Conservation (phyloP, 176 grass and related monocot genomes). For the Zizania latifolia region DNA sequence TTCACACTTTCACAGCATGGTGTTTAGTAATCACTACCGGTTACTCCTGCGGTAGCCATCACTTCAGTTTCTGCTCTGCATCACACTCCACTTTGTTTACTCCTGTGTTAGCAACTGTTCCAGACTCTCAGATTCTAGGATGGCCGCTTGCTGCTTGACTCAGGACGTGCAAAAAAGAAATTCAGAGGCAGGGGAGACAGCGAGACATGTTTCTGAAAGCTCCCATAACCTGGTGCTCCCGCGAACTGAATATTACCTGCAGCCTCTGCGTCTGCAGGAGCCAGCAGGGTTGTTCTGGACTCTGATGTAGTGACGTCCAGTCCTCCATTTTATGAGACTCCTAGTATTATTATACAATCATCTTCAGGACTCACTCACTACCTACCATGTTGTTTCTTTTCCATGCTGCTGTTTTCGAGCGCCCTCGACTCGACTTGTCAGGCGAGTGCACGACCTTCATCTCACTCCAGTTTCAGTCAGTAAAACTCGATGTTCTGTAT, state of each 20-base stretch:
- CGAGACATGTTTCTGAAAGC: not conserved
- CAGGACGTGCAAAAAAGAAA: not conserved
- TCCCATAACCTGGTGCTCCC: not conserved
- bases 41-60: not conserved
- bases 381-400: not conserved
- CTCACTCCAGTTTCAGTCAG: not conserved
- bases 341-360: too few species aligned
- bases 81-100: too few species aligned
- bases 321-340: not conserved
- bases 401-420: not conserved
- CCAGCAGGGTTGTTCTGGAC: not conserved
- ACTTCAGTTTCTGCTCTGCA: too few species aligned
- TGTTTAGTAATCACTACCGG: not conserved
- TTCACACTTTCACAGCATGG: not conserved
- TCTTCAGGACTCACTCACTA: not conserved
- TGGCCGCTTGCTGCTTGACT: not conserved
- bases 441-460: not conserved
- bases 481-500: not conserved
- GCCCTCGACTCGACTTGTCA: not conserved
- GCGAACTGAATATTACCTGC: not conserved
- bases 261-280: not conserved
- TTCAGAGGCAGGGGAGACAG: not conserved
- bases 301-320: not conserved
- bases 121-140: not conserved
- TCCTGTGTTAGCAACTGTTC: not conserved